Percentiles rank a stretch among this genome's conserved stretches.
Evolutionary conservation across 225 moss, liverwort and hornwort genomes (phyloP).

Genomic region (Pseudisothecium myosuroides): DNA sequence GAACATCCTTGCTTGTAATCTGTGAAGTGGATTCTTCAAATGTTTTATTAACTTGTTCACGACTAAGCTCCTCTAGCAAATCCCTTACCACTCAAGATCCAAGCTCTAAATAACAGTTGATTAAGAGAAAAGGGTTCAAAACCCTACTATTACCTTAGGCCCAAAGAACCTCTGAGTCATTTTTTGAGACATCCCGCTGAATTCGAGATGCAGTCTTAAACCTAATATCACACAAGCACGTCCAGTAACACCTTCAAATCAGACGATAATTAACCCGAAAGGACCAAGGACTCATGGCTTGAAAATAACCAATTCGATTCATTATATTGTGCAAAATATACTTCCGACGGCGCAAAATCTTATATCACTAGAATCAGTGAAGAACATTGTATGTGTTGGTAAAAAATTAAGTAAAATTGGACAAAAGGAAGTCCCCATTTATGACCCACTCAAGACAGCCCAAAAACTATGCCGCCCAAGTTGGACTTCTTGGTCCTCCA

Average conservation of each 20-base stretch:
- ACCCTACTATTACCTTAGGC: conserved; percentile 13
- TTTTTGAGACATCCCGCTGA: conserved; percentile 33
- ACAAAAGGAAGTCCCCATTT: neutral
- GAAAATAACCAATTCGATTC: neutral
- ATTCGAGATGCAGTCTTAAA: conserved; percentile 1
- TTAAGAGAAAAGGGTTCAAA: neutral
- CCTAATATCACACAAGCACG: conserved; percentile 9
- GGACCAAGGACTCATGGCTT: neutral
- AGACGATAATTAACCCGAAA: neutral
- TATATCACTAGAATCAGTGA: neutral
- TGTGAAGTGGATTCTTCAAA: neutral
- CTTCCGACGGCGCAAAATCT: neutral
- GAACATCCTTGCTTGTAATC: neutral
- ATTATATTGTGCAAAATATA: neutral
- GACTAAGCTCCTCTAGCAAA: neutral
- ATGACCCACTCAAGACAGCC: neutral
- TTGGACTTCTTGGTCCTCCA: neutral
- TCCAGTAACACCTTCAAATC: neutral
- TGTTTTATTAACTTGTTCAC: neutral
- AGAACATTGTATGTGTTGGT: neutral
- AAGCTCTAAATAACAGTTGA: neutral
- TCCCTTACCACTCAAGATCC: neutral
- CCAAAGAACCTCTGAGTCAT: conserved; percentile 32
- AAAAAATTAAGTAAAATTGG: neutral
- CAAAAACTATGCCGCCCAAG: neutral